phyloP scores from a whole-genome alignment of 176 grass and related monocot genomes.

The Rhynchospora pubera region DNA sequence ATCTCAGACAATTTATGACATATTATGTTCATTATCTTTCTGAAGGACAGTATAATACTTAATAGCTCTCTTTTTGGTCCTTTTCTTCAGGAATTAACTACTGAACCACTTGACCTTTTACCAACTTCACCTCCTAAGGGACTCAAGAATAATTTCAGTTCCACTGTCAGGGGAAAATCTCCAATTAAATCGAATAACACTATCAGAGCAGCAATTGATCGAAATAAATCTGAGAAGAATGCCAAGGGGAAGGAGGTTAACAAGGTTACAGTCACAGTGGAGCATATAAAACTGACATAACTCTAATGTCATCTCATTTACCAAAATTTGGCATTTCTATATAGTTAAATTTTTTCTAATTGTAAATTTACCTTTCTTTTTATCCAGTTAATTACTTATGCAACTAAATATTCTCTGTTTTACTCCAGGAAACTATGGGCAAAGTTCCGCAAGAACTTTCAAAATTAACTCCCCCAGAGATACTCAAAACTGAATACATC shows the following conservation, averaged over 20 bases:
- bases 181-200: slow-evolving; percentile 14
- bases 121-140: slow-evolving; percentile 9
- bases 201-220: background rate
- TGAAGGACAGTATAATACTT: background rate
- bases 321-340: background rate
- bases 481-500: background rate
- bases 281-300: background rate
- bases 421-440: background rate
- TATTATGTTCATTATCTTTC: background rate
- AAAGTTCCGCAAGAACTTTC: background rate
- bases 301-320: background rate
- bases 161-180: background rate
- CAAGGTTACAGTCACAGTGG: background rate
- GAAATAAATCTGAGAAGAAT: slow-evolving; percentile 17
- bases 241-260: slow-evolving; percentile 9
- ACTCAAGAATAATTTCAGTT: background rate
- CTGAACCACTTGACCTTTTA: slow-evolving; percentile 16
- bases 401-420: background rate
- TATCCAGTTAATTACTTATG: background rate
- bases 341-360: background rate
- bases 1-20: background rate
- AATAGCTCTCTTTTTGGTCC: background rate
- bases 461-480: background rate
- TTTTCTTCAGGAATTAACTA: slow-evolving; percentile 5
- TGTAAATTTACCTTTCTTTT: background rate